phyloP scores from a whole-genome alignment of 2,329 filamentous ascomycete genomes.

The Alternaria metachromatica region DNA sequence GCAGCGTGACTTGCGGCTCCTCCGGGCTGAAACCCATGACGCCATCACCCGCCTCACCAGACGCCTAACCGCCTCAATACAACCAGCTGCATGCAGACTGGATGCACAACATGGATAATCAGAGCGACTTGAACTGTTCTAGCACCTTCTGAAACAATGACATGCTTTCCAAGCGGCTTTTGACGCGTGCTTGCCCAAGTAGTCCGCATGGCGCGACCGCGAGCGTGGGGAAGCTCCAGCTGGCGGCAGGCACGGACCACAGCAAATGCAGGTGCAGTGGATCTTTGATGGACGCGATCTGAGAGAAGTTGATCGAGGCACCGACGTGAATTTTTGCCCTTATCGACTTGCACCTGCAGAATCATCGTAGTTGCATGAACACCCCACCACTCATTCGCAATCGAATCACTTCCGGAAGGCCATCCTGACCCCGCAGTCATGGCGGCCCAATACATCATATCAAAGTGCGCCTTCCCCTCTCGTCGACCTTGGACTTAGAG shows the following conservation, averaged over 20 bases:
- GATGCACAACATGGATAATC: not conserved
- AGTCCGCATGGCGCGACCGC: conserved; percentile 1
- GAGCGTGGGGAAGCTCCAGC: conserved; percentile 21
- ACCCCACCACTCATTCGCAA: not conserved
- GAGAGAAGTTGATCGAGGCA: conserved; percentile 21
- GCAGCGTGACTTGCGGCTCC: conserved; percentile 43
- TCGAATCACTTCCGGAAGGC: not conserved
- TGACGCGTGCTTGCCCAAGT: not conserved
- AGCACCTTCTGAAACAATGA: not conserved
- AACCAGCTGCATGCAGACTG: not conserved
- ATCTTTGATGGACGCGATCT: conserved; percentile 14
- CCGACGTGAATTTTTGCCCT: not conserved
- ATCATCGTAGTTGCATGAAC: not conserved
- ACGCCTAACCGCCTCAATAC: not conserved
- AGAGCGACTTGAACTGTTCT: not conserved
- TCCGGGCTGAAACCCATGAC: conserved; percentile 40
- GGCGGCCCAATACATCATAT: conserved; percentile 53
- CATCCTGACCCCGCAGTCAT: conserved; percentile 21
- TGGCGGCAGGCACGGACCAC: conserved; percentile 22
- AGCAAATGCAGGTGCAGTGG: conserved; percentile 22
- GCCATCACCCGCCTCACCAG: conserved; percentile 35
- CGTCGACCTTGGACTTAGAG: not conserved
- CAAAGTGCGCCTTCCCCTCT: conserved; percentile 44
- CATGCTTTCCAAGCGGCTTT: not conserved
- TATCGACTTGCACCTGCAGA: not conserved